Percentiles rank a stretch among this genome's conserved stretches.
Evolutionary conservation across 768 basidiomycete genomes (phyloP).

Genomic region (Leccinum ochraceum): DNA sequence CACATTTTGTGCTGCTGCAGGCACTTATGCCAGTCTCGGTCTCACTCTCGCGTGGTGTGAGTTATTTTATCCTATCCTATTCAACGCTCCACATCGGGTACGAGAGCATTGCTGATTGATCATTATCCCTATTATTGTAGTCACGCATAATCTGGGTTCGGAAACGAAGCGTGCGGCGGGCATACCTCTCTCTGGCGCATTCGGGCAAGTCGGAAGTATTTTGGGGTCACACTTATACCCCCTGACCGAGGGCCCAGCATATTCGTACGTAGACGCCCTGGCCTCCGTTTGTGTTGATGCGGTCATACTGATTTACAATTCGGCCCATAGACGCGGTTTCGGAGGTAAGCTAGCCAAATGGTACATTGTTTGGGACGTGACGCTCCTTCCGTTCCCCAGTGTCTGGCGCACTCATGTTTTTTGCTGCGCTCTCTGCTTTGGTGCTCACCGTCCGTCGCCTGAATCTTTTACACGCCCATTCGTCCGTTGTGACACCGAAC

Average conservation of each 20-base stretch:
- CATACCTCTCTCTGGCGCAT: conserved; percentile 41
- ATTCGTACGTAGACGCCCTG: conserved; percentile 30
- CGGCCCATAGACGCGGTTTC: conserved; percentile 18
- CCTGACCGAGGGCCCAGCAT: conserved; percentile 39
- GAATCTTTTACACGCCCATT: background rate
- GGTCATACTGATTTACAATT: background rate
- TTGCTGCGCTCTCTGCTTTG: conserved; percentile 21
- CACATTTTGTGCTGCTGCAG: conserved; percentile 44
- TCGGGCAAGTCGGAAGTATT: conserved; percentile 43
- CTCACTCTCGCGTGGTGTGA: conserved; percentile 51
- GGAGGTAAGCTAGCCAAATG: conserved; percentile 9
- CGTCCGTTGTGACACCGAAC: background rate
- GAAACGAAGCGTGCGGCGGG: conserved; percentile 48
- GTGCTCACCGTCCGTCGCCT: conserved; percentile 20
- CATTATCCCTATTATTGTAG: conserved; percentile 23
- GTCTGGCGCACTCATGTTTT: conserved; percentile 25
- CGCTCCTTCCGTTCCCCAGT: background rate
- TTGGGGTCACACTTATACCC: conserved; percentile 45
- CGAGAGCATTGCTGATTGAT: background rate
- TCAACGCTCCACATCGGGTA: background rate
- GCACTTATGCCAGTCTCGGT: conserved; percentile 39
- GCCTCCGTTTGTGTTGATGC: background rate
- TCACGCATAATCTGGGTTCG: conserved; percentile 43
- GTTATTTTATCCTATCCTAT: conserved; percentile 11
- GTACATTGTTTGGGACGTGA: background rate